Conservation (phyloP, 2,329 filamentous ascomycete species). For the Fragosphaeria purpurea region DNA sequence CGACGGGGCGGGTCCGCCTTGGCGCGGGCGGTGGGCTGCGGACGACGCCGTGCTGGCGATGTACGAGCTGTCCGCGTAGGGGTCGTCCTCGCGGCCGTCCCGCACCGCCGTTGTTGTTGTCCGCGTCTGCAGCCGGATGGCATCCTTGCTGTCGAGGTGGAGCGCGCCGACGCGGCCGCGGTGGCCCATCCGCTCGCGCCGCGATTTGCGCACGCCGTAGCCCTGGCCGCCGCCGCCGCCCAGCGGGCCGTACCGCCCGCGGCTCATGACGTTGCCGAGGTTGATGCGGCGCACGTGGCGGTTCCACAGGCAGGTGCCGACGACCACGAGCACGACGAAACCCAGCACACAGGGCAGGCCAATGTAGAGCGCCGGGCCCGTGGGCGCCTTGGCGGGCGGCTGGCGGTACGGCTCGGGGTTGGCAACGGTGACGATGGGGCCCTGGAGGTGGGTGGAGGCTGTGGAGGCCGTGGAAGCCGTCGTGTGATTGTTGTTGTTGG, state of each 20-base stretch:
- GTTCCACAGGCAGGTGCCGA: slow-evolving; percentile 50
- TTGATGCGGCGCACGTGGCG: slow-evolving; percentile 38
- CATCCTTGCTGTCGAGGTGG: slow-evolving; percentile 26
- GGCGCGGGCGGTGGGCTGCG: too few species aligned
- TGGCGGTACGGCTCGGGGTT: slow-evolving; percentile 23
- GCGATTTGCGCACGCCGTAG: slow-evolving; percentile 29
- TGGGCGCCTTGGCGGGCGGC: slow-evolving; percentile 22
- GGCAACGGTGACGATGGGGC: slow-evolving; percentile 33
- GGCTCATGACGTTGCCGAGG: slow-evolving; percentile 42
- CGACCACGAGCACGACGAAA: slow-evolving; percentile 34
- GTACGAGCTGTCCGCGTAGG: neutral
- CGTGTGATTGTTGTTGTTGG: neutral
- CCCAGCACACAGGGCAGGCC: slow-evolving; percentile 42
- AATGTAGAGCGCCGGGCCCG: slow-evolving; percentile 37
- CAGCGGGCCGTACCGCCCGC: slow-evolving; percentile 14
- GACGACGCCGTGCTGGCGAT: too few species aligned
- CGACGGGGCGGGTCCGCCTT: too few species aligned
- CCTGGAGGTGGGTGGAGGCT: slow-evolving; percentile 22
- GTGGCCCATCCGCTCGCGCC: slow-evolving; percentile 16
- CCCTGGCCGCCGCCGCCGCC: slow-evolving; percentile 32
- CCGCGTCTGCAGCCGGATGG: slow-evolving; percentile 36
- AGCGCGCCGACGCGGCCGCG: slow-evolving; percentile 17
- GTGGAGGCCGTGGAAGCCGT: too few species aligned
- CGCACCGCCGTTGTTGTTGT: slow-evolving; percentile 18
- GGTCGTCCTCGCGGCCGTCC: slow-evolving; percentile 16